phyloP scores from a whole-genome alignment of 345 rosid genomes.

The Streptanthus diversifolius region DNA sequence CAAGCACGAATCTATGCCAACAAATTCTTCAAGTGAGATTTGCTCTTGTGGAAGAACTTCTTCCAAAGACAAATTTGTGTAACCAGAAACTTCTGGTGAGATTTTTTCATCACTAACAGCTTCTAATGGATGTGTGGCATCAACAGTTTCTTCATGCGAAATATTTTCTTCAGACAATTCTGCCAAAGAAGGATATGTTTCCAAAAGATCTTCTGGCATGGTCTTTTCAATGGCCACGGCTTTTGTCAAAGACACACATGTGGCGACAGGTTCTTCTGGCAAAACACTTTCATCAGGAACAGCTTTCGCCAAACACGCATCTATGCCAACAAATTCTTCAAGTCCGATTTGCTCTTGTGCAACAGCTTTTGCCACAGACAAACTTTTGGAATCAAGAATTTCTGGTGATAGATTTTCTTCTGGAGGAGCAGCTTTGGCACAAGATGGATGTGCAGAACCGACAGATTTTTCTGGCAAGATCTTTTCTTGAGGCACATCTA shows the following conservation, averaged over 20 bases:
- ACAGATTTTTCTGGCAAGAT: constrained; percentile 3
- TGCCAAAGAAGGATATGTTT: neutral
- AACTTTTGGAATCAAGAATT: neutral
- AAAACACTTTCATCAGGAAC: neutral
- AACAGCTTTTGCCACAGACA: constrained; percentile 1
- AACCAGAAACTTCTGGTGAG: neutral
- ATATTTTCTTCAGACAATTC: neutral
- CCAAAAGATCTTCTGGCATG: constrained; percentile 12
- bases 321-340: neutral
- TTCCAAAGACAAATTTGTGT: neutral
- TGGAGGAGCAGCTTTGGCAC: neutral
- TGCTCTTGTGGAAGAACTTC: constrained; percentile 4
- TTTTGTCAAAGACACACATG: constrained; percentile 13
- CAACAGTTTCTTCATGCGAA: constrained; percentile 1
- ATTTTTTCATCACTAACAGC: neutral
- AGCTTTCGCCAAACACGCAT: neutral
- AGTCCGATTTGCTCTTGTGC: neutral
- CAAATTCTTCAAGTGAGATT: constrained; percentile 2
- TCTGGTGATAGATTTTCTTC: constrained; percentile 6
- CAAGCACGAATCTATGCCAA: neutral
- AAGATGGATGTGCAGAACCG: neutral
- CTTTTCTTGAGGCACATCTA: constrained; percentile 17
- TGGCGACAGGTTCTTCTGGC: constrained; percentile 7
- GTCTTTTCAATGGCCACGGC: neutral
- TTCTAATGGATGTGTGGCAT: neutral